These are phyloP conservation scores for Talaromyces funiculosus DNA, from an alignment of 2,329 filamentous ascomycete genomes.

Conservation along the genomic window DNA sequence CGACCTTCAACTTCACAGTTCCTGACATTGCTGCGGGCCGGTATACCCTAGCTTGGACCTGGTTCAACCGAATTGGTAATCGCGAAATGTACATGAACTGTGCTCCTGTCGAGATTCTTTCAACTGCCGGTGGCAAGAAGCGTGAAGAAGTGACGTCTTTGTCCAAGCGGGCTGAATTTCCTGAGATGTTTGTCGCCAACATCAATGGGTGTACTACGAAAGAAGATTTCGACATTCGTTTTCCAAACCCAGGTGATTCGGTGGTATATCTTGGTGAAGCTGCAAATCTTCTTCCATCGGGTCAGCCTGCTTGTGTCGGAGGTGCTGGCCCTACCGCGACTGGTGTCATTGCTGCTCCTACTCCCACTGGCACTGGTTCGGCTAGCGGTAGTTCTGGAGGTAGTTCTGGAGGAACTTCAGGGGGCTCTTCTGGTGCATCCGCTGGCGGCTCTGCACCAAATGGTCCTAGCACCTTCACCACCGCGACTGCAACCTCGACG, in stretches of 20 bases:
- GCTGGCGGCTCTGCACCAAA: background rate
- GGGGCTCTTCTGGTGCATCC: background rate
- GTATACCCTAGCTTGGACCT: conserved; percentile 83
- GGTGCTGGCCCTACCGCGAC: conserved; percentile 15
- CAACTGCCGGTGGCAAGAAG: conserved; percentile 35
- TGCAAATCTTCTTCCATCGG: conserved; percentile 29
- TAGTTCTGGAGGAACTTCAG: background rate
- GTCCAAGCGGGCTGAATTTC: conserved; percentile 56
- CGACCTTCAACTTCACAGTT: conserved; percentile 63
- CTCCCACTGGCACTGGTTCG: conserved; percentile 19
- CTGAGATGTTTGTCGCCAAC: conserved; percentile 72
- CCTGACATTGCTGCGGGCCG: conserved; percentile 69
- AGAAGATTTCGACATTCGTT: conserved; percentile 55
- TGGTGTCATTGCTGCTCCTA: conserved; percentile 15
- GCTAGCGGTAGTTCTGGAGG: conserved; percentile 10
- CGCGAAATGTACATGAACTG: conserved; percentile 99
- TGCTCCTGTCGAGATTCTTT: conserved; percentile 60
- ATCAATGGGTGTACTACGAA: conserved; percentile 55
- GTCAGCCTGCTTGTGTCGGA: conserved; percentile 26
- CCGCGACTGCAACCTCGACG: conserved; percentile 16
- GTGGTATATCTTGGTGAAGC: conserved; percentile 46
- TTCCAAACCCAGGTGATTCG: conserved; percentile 60
- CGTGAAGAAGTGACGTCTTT: conserved; percentile 32
- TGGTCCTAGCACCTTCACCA: conserved; percentile 13
- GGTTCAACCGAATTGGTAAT: conserved; percentile 90